These are phyloP conservation scores for Boechera retrofracta DNA, from an alignment of 345 rosid species.

Conservation along the genomic window DNA sequence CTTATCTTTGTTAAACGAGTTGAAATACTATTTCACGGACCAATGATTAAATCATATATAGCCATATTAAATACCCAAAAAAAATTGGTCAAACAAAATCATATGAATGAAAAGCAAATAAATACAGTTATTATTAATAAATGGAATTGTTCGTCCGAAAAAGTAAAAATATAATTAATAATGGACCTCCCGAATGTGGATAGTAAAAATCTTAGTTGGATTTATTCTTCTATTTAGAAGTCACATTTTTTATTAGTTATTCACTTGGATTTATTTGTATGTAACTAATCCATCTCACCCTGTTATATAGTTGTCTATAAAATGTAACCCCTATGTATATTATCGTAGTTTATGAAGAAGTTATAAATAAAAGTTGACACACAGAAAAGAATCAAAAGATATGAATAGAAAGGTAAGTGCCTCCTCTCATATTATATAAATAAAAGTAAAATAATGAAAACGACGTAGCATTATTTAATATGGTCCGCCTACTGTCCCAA, in stretches of 20 bases:
- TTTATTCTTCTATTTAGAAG: no score
- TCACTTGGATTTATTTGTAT: no score
- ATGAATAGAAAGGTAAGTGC: slow-evolving; percentile 17
- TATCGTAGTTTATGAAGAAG: background rate
- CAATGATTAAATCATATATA: slow-evolving; percentile 13
- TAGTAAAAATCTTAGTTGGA: no score
- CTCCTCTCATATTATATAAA: slow-evolving; percentile 18
- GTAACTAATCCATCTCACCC: no score
- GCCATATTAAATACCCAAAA: background rate
- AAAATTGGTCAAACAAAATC: background rate
- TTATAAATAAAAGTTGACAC: slow-evolving; percentile 15
- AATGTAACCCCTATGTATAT: no score
- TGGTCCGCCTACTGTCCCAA: slow-evolving; percentile 37
- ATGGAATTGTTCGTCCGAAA: slow-evolving; percentile 17
- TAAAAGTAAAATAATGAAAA: slow-evolving; percentile 28
- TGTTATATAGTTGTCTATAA: no score
- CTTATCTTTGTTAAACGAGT: slow-evolving; percentile 5
- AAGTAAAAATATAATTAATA: slow-evolving; percentile 10
- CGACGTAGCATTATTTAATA: slow-evolving; percentile 33
- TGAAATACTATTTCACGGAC: slow-evolving; percentile 27
- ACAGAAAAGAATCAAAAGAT: background rate
- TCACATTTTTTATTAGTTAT: no score
- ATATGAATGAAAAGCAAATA: no score
- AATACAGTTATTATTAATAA: background rate
- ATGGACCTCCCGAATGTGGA: slow-evolving; percentile 14